Evolutionary conservation across 805 yeast species (phyloP).

Genomic region (Saturnispora sanitii): DNA sequence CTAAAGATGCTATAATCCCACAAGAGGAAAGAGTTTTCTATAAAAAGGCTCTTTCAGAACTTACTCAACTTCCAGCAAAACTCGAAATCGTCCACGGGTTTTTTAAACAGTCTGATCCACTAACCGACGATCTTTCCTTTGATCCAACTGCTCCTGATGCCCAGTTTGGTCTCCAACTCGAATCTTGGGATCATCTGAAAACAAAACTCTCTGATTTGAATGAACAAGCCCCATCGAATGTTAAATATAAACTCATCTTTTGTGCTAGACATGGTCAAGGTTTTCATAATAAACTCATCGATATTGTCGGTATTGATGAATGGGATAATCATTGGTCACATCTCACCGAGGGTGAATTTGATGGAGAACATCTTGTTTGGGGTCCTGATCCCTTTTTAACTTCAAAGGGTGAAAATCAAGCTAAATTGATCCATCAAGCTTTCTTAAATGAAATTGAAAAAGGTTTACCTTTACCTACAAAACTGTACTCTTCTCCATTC

Average conservation of each 20-base stretch:
- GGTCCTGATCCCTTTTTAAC: slow-evolving; percentile 57
- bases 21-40: slow-evolving; percentile 15
- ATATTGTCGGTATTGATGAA: slow-evolving; percentile 43
- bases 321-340: slow-evolving; percentile 51
- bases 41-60: slow-evolving; percentile 6
- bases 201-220: slow-evolving; percentile 30
- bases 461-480: slow-evolving; percentile 49
- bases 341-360: slow-evolving; percentile 31
- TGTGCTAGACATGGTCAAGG: slow-evolving; percentile 68
- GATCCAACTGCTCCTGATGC: slow-evolving; percentile 32
- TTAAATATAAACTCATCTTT: slow-evolving; percentile 38
- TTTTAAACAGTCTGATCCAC: slow-evolving; percentile 36
- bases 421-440: slow-evolving; percentile 34
- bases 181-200: slow-evolving; percentile 33
- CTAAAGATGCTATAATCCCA: slow-evolving; percentile 9
- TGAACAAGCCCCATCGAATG: slow-evolving; percentile 27
- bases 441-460: slow-evolving; percentile 34
- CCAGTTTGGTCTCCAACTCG: slow-evolving; percentile 35
- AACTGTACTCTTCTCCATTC: slow-evolving; percentile 52
- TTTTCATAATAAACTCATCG: slow-evolving; percentile 47
- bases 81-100: slow-evolving; percentile 42
- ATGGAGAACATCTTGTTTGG: slow-evolving; percentile 41
- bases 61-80: too few species aligned
- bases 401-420: slow-evolving; percentile 45
- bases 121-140: slow-evolving; percentile 39